Evolutionary conservation across 2,329 filamentous ascomycete species (phyloP), one percentile per base, ranked within the genome.

Genomic region (Harringtonia lauricola): DNA sequence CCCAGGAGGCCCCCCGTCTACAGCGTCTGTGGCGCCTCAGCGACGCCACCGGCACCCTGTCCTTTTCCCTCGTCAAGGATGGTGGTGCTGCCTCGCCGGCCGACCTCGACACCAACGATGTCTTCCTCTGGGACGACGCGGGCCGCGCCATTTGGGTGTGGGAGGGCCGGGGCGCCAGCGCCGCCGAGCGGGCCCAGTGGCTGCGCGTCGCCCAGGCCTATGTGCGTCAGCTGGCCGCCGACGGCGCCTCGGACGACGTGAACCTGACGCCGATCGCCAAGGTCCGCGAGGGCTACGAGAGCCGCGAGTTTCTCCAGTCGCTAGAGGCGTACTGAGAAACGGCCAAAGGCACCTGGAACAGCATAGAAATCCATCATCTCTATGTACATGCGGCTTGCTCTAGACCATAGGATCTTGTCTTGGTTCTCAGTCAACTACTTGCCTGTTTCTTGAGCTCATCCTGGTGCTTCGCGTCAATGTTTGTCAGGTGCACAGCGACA

Each of bases 61-160:
- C 64, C 0, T 81, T 83, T 48, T 65, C 72, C 38, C 59, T 77
- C 3, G 68, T 80, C 48, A 79, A 75, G 53, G 72, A 80, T 0
- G 54, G 59, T 24, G 24, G 26, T 3, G 54, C 52, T 2, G 65
- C 79, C 14, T 54, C 59, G 4, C 56, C 53, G 37, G 55, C 59
- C 0, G 76, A 81, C 49, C 59, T 83, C 8, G 68, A 79, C 48
- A 67, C 67, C 34, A 64, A 69, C 37, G 78, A 83, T 52, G 70
- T 83, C 6, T 83, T 83, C 53, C 56, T 84, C 18, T 26, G 81
- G 18, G 70, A 74, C 47, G 76, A 80, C 50, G 66, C 64, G 1
- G 76, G 77, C 8, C 68, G 57, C 41, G 62, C 62, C 8, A 63
- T 83, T 29, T 84, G 79, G 78, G 75, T 83, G 2, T 83, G 80